Evolutionary conservation across 768 basidiomycete genomes (phyloP).

Genomic region (Pleurotus tuber-regium): DNA sequence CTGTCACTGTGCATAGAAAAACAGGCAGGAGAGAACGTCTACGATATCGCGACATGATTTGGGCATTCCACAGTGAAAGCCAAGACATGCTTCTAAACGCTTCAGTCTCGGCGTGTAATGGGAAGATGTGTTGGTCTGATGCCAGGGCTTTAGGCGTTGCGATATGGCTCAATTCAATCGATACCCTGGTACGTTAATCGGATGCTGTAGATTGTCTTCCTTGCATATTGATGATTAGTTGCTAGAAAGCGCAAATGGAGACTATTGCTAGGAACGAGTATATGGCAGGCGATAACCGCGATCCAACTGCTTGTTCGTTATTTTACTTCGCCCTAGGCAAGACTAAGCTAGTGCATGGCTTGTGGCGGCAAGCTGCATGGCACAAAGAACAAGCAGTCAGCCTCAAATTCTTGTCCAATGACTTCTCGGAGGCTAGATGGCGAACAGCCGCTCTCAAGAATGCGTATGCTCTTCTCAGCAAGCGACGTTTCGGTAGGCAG

Average conservation of each 20-base stretch:
- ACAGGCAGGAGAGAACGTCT: slow-evolving; percentile 72
- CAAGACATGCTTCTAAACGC: slow-evolving; percentile 80
- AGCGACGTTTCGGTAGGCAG: slow-evolving; percentile 85
- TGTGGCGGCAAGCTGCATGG: slow-evolving; percentile 95
- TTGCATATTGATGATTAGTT: background rate
- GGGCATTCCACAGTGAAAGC: slow-evolving; percentile 96
- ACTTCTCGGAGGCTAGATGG: slow-evolving; percentile 85
- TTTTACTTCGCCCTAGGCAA: slow-evolving; percentile 96
- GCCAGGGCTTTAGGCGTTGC: slow-evolving; percentile 84
- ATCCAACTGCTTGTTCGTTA: slow-evolving; percentile 86
- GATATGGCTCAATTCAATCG: slow-evolving; percentile 81
- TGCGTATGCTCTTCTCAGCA: slow-evolving; percentile 87
- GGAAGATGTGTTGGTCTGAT: slow-evolving; percentile 89
- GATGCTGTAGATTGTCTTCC: background rate
- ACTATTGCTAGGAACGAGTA: slow-evolving; percentile 90
- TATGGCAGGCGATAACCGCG: slow-evolving; percentile 81
- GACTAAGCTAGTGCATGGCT: slow-evolving; percentile 84
- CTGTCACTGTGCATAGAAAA: slow-evolving; percentile 30
- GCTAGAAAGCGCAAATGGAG: slow-evolving; percentile 80
- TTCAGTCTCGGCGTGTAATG: slow-evolving; percentile 68
- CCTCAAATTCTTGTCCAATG: slow-evolving; percentile 90
- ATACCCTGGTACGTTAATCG: slow-evolving; percentile 61
- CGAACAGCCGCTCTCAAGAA: slow-evolving; percentile 94
- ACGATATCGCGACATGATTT: slow-evolving; percentile 91
- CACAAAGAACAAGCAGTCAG: slow-evolving; percentile 87